These are phyloP conservation scores for Wallacemonas rigidus DNA, from an alignment of 208 protist species.

Conservation along the genomic window DNA sequence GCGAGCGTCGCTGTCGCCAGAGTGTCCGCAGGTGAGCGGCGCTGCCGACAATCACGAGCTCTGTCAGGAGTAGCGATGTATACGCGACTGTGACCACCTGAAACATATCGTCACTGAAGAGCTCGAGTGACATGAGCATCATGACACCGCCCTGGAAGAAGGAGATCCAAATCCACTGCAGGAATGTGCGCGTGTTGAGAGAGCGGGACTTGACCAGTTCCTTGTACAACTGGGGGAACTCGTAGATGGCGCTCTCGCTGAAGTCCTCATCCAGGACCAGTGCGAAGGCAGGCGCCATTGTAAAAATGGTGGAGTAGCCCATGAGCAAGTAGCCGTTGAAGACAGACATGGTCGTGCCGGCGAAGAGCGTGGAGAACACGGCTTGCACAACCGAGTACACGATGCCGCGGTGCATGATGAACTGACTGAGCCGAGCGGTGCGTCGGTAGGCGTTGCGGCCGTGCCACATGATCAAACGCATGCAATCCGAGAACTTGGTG, in stretches of 20 bases:
- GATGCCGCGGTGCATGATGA: conserved; percentile 98
- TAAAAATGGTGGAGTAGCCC: conserved; percentile 98
- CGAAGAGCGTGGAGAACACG: conserved; percentile 97
- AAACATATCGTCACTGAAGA: conserved; percentile 95
- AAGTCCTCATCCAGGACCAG: conserved; percentile 98
- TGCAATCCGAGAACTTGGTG: conserved; percentile 93
- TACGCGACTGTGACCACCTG: conserved; percentile 98
- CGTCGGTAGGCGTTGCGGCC: conserved; percentile 91
- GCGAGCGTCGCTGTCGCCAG: conserved; percentile 56
- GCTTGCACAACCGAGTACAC: conserved; percentile 98
- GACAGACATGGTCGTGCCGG: conserved; percentile 96
- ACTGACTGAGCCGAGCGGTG: conserved; percentile 93
- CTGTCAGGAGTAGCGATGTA: conserved; percentile 97
- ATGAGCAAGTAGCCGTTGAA: conserved; percentile 97
- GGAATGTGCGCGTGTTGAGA: conserved; percentile 84
- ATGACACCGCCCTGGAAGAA: conserved; percentile 95
- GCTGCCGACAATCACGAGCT: conserved; percentile 95
- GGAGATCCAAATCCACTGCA: conserved; percentile 86
- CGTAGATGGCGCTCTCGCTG: conserved; percentile 86
- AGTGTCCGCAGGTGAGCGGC: conserved; percentile 92
- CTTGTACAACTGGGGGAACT: conserved; percentile 98
- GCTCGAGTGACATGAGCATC: conserved; percentile 93
- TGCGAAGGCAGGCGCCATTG: conserved; percentile 97
- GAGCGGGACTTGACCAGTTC: conserved; percentile 96
- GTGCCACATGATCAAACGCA: conserved; percentile 90